These are phyloP conservation scores for Solanum medicagineum DNA, from an alignment of 257 asterid genomes.

Conservation along the genomic window DNA sequence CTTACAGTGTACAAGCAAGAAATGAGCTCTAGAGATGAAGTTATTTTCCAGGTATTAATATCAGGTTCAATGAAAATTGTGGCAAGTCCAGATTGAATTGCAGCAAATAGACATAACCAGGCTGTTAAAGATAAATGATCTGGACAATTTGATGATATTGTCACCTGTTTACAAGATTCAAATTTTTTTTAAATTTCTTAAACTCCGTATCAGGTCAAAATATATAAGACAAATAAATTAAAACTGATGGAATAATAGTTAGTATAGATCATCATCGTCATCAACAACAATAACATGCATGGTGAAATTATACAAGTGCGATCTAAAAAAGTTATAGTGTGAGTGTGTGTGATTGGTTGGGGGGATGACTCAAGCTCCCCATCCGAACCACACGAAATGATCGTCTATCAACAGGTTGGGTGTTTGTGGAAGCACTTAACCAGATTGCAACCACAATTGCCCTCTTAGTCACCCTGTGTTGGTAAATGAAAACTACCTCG, in stretches of 20 bases:
- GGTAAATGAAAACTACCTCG: too few relatives aligned
- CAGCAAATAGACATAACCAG: conserved; percentile 25
- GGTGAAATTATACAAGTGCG: not conserved
- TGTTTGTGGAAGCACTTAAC: too few relatives aligned
- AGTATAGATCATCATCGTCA: not conserved
- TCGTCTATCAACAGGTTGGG: too few relatives aligned
- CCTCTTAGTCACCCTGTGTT: too few relatives aligned
- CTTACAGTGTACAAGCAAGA: conserved; percentile 23
- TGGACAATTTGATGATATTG: conserved; percentile 13
- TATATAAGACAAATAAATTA: not conserved
- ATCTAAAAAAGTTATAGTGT: not conserved
- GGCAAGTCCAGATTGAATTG: conserved; percentile 14
- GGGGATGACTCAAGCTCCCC: too few relatives aligned
- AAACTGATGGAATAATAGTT: not conserved
- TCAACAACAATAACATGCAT: not conserved
- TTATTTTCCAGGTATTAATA: conserved; percentile 19
- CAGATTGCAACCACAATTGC: too few relatives aligned
- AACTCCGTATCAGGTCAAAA: not conserved
- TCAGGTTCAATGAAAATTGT: conserved; percentile 12
- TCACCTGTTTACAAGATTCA: conserved; percentile 9
- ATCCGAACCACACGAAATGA: too few relatives aligned
- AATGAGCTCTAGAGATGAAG: conserved; percentile 10
- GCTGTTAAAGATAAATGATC: conserved; percentile 30
- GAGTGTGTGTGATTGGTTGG: too few relatives aligned
- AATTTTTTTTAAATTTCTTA: not conserved